These are phyloP conservation scores for Paraphaeosphaeria minitans DNA, from an alignment of 2,329 filamentous ascomycete species.

Conservation along the genomic window DNA sequence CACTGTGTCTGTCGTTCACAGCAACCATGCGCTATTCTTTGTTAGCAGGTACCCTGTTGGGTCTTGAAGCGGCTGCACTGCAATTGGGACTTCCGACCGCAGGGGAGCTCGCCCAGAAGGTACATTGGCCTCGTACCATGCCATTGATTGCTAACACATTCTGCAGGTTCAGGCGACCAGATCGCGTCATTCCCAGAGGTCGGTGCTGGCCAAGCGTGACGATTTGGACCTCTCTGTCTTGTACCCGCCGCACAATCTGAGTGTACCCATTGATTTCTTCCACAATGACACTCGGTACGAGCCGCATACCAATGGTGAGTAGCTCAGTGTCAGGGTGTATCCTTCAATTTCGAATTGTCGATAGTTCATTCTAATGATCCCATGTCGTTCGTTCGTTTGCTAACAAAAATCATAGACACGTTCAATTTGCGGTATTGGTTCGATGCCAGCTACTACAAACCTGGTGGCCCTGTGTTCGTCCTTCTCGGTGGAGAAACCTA, in stretches of 20 bases:
- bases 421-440: slow-evolving; percentile 85
- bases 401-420: slow-evolving; percentile 28
- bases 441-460: slow-evolving; percentile 74
- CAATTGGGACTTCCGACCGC: slow-evolving; percentile 22
- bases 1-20: slow-evolving; percentile 3
- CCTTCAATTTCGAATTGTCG: neutral
- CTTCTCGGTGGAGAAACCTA: slow-evolving; percentile 73
- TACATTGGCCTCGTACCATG: slow-evolving; percentile 12
- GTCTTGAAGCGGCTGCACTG: slow-evolving; percentile 33
- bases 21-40: slow-evolving; percentile 13
- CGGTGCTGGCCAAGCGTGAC: slow-evolving; percentile 35
- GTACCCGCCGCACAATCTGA: slow-evolving; percentile 59
- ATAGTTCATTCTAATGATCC: neutral
- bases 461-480: slow-evolving; percentile 81
- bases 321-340: neutral
- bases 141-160: slow-evolving; percentile 1
- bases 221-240: slow-evolving; percentile 42
- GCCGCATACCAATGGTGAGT: slow-evolving; percentile 67
- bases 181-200: slow-evolving; percentile 23
- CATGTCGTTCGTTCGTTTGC: neutral
- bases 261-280: slow-evolving; percentile 76
- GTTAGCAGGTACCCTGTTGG: slow-evolving; percentile 24
- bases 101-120: slow-evolving; percentile 29
- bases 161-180: slow-evolving; percentile 23
- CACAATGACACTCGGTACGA: slow-evolving; percentile 79